phyloP scores from a whole-genome alignment of 1,284 basidiomycete species.

The Athelia psychrophila region DNA sequence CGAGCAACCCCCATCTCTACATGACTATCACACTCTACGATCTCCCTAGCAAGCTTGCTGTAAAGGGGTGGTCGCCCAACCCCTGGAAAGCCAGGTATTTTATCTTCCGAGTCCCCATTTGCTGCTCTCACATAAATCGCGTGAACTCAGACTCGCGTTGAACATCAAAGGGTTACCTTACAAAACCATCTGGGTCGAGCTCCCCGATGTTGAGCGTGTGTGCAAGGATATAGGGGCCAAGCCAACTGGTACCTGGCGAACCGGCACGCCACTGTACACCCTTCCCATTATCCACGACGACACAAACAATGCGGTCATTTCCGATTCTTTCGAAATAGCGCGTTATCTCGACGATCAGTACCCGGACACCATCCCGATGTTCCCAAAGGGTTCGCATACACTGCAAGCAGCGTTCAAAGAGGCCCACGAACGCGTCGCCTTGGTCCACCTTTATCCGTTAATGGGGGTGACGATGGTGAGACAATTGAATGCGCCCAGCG shows the following conservation, averaged over 20 bases:
- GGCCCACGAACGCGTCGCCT: constrained; percentile 12
- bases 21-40: no score
- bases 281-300: constrained; percentile 4
- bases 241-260: neutral
- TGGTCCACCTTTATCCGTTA: constrained; percentile 18
- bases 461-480: constrained; percentile 17
- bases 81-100: neutral
- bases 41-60: neutral
- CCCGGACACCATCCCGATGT: constrained; percentile 30
- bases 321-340: constrained; percentile 4
- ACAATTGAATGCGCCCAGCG: constrained; percentile 27
- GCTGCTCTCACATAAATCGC: neutral
- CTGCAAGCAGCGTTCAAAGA: constrained; percentile 30
- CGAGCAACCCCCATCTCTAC: no score
- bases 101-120: neutral
- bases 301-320: neutral
- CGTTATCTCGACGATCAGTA: constrained; percentile 36
- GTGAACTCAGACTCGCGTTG: neutral
- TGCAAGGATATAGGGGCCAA: neutral
- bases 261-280: neutral
- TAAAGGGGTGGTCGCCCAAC: neutral
- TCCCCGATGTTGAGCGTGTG: neutral
- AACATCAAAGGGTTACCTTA: neutral
- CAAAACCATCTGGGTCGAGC: neutral
- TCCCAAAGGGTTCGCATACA: constrained; percentile 23